These are phyloP conservation scores for Epipyxis sp. DNA, from an alignment of 108 stramenopile species.

Conservation along the genomic window DNA sequence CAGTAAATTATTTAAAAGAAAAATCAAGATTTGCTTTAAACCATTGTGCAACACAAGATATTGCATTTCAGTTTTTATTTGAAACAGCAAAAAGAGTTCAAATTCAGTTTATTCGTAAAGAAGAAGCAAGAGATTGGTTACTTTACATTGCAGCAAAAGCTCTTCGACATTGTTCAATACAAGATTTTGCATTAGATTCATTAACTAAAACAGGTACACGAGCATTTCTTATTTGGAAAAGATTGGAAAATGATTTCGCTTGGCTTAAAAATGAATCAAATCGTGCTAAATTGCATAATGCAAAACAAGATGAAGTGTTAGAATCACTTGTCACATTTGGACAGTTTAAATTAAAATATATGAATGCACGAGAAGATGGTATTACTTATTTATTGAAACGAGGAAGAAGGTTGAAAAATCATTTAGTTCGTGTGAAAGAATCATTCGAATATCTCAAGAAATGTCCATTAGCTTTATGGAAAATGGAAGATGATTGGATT, in stretches of 20 bases:
- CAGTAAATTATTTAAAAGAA: background rate
- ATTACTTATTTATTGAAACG: background rate
- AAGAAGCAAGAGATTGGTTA: background rate
- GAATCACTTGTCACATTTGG: background rate
- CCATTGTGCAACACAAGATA: constrained; percentile 2
- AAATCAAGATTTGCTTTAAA: background rate
- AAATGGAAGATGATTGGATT: background rate
- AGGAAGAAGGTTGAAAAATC: background rate
- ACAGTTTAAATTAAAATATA: background rate
- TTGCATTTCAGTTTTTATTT: background rate
- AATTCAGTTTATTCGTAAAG: background rate
- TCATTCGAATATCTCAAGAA: background rate
- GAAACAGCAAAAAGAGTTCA: background rate
- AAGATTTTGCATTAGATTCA: background rate
- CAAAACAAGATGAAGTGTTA: background rate
- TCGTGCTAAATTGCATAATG: background rate
- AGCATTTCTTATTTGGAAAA: background rate
- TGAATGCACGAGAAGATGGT: constrained; percentile 18
- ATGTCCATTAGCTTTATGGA: background rate
- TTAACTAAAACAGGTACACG: background rate
- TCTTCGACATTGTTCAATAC: background rate
- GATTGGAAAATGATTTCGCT: background rate
- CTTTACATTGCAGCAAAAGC: background rate
- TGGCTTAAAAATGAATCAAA: background rate
- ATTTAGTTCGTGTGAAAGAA: background rate